Conservation (phyloP, 2,329 filamentous ascomycete species). For the Fusarium newnesense region DNA sequence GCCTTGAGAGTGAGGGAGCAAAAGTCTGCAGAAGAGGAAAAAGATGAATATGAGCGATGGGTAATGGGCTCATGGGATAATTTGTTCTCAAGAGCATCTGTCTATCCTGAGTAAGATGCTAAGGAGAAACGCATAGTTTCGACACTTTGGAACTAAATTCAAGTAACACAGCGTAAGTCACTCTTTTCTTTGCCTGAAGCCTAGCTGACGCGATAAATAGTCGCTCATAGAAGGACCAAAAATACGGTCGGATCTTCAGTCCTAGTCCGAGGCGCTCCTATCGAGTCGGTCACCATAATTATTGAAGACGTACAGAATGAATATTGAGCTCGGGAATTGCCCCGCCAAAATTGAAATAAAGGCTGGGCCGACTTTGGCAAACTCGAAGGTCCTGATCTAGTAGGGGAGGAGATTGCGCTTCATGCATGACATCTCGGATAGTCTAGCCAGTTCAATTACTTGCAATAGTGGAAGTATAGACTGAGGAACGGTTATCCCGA, state of each 20-base stretch:
- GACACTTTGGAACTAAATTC: no score
- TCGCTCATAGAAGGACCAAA: accelerated
- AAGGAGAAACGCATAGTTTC: accelerated
- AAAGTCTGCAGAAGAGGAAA: background rate
- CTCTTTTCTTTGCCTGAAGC: accelerated
- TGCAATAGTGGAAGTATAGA: accelerated
- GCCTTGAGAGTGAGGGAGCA: accelerated
- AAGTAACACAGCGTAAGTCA: accelerated
- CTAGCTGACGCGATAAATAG: accelerated
- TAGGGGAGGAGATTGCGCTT: accelerated
- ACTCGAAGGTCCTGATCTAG: accelerated
- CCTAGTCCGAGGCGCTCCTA: accelerated
- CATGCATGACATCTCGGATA: background rate
- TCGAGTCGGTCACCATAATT: accelerated
- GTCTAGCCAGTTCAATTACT: background rate
- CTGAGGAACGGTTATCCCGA: accelerated
- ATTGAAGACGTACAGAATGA: accelerated
- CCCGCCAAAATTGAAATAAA: accelerated
- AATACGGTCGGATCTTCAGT: no score
- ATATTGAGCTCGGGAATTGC: accelerated
- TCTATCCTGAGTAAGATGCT: background rate
- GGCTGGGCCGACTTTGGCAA: accelerated
- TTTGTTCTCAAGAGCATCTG: background rate
- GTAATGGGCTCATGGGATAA: background rate
- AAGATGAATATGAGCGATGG: background rate